A percentile compares a stretch with the other conserved stretches of the same genome.
phyloP scores from a whole-genome alignment of 345 rosid species.

The Alliaria petiolata region DNA sequence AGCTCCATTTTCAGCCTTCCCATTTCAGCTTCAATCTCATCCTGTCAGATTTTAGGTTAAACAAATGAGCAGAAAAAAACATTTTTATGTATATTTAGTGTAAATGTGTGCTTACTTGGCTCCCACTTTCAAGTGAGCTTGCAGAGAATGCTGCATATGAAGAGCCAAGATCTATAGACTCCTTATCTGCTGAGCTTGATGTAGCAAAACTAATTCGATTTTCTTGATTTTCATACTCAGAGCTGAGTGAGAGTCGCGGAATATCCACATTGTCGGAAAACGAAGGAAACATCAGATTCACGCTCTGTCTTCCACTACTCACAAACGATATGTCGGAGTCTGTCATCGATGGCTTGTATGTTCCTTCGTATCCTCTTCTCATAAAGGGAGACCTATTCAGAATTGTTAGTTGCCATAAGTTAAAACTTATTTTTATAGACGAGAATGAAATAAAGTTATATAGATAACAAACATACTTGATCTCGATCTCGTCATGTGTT shows the following conservation, averaged over 20 bases:
- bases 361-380: slow-evolving; percentile 32
- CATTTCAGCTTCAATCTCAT: slow-evolving; percentile 81
- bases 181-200: slow-evolving; percentile 34
- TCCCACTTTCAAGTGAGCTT: slow-evolving; percentile 40
- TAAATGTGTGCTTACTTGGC: slow-evolving; percentile 34
- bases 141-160: slow-evolving; percentile 41
- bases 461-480: slow-evolving; percentile 16
- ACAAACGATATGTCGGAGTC: slow-evolving; percentile 76
- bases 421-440: neutral
- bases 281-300: slow-evolving; percentile 40
- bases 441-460: neutral
- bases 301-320: slow-evolving; percentile 59
- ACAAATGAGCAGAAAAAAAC: neutral
- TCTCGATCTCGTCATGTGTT: slow-evolving; percentile 35
- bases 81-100: neutral
- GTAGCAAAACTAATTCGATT: slow-evolving; percentile 43
- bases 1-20: slow-evolving; percentile 71
- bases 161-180: slow-evolving; percentile 42
- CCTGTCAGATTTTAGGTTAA: slow-evolving; percentile 38
- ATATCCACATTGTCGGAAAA: slow-evolving; percentile 38
- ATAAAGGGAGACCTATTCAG: slow-evolving; percentile 54
- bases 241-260: slow-evolving; percentile 39
- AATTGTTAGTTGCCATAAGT: slow-evolving; percentile 3
- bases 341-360: slow-evolving; percentile 39
- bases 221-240: slow-evolving; percentile 50